Evolutionary conservation across 306 rosid genomes (phyloP).

Genomic region (Alnus glutinosa): DNA sequence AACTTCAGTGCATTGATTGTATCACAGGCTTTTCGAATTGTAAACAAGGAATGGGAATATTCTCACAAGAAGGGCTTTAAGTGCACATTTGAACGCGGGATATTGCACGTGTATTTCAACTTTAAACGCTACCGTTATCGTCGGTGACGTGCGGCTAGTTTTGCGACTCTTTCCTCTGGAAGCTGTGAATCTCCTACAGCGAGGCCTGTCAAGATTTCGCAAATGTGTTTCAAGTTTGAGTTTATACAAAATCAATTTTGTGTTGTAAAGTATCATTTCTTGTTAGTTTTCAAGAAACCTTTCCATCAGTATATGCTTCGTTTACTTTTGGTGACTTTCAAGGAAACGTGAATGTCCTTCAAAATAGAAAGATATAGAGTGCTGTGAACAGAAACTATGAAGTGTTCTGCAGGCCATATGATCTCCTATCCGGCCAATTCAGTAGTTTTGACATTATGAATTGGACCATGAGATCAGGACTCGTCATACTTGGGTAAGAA

Average conservation of each 20-base stretch:
- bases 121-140: conserved; percentile 88
- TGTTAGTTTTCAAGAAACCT: too few relatives aligned
- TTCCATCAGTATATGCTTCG: too few relatives aligned
- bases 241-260: too few relatives aligned
- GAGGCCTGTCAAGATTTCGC: background rate
- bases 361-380: background rate
- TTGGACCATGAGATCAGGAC: too few relatives aligned
- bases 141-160: conserved; percentile 43
- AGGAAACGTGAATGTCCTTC: background rate
- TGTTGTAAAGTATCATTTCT: too few relatives aligned
- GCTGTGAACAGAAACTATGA: background rate
- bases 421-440: too few relatives aligned
- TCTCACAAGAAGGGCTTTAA: conserved; percentile 92
- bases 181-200: background rate
- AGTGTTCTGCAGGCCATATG: too few relatives aligned
- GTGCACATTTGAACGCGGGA: conserved; percentile 90
- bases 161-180: background rate
- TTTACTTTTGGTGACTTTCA: too few relatives aligned
- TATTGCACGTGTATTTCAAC: conserved; percentile 85
- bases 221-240: background rate
- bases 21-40: conserved; percentile 81
- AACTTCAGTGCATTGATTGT: background rate
- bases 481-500: conserved; percentile 25
- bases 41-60: conserved; percentile 94
- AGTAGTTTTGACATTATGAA: too few relatives aligned